phyloP scores from a whole-genome alignment of 169 alveolate genomes.

The Eimeria tenella region DNA sequence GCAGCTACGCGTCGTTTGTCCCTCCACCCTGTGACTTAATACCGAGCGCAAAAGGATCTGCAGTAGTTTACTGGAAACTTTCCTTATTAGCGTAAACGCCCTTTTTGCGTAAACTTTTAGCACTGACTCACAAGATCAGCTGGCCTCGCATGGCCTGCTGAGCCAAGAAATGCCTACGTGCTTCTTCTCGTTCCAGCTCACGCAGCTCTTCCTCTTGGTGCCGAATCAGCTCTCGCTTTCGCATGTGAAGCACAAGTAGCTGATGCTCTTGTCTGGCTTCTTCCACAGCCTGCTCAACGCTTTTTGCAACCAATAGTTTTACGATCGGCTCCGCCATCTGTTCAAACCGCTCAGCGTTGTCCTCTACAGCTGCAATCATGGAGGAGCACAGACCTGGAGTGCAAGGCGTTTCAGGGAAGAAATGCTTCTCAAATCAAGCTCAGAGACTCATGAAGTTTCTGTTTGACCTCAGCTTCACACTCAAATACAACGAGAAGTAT shows the following conservation, averaged over 20 bases:
- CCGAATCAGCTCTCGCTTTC: conserved; percentile 33
- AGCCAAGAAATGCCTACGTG: conserved; percentile 40
- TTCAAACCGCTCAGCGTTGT: conserved; percentile 41
- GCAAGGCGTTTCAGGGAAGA: not conserved
- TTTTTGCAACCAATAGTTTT: conserved; percentile 43
- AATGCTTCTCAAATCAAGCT: not conserved
- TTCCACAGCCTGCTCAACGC: conserved; percentile 62
- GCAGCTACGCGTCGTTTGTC: not conserved
- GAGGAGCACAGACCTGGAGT: not conserved
- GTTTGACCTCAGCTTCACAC: not conserved
- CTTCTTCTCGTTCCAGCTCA: conserved; percentile 37
- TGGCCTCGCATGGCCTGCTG: conserved; percentile 18
- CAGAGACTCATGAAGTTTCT: not conserved
- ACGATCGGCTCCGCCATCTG: conserved; percentile 39
- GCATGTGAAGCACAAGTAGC: conserved; percentile 34
- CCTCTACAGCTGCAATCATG: conserved; percentile 39
- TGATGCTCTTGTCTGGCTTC: conserved; percentile 63
- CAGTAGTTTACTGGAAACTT: too few relatives aligned
- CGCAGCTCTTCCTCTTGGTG: conserved; percentile 47
- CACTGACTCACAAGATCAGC: not conserved
- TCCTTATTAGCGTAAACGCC: too few relatives aligned
- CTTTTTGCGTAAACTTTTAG: not conserved
- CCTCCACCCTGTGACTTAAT: too few relatives aligned
- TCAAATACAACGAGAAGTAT: not conserved
- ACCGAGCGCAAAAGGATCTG: too few relatives aligned